Evolutionary conservation across 352 stramenopile species (phyloP).

Genomic region (Phytophthora litchii): DNA sequence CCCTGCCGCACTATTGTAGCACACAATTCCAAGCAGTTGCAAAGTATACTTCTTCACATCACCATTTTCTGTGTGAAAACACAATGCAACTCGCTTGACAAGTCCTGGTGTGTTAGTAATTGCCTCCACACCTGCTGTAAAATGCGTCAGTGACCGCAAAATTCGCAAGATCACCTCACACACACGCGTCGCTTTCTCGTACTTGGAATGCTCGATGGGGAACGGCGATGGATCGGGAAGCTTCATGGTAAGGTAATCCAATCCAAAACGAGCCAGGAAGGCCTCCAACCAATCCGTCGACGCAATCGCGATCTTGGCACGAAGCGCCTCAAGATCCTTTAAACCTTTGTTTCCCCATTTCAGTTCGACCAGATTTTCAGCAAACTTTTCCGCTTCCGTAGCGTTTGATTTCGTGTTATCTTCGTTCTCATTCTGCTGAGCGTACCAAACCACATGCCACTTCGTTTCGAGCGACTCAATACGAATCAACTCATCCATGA

Average conservation of each 20-base stretch:
- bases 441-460: slow-evolving; percentile 87
- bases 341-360: slow-evolving; percentile 86
- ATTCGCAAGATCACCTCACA: slow-evolving; percentile 83
- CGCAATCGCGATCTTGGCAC: slow-evolving; percentile 68
- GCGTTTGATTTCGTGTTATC: slow-evolving; percentile 63
- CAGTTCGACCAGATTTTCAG: slow-evolving; percentile 79
- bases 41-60: slow-evolving; percentile 86
- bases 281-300: slow-evolving; percentile 82
- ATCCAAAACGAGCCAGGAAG: slow-evolving; percentile 74
- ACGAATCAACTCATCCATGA: slow-evolving; percentile 84
- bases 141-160: slow-evolving; percentile 78
- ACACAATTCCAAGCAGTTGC: slow-evolving; percentile 83
- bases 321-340: slow-evolving; percentile 72
- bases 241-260: slow-evolving; percentile 90
- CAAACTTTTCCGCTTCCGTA: slow-evolving; percentile 65
- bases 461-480: slow-evolving; percentile 88
- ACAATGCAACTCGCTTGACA: slow-evolving; percentile 80
- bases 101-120: slow-evolving; percentile 84
- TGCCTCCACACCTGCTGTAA: slow-evolving; percentile 76
- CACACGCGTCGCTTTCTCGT: slow-evolving; percentile 75
- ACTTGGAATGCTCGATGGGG: slow-evolving; percentile 79
- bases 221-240: slow-evolving; percentile 83
- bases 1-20: slow-evolving; percentile 86
- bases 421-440: slow-evolving; percentile 82
- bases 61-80: slow-evolving; percentile 85